phyloP scores from a whole-genome alignment of 495 filamentous ascomycete genomes.

The Lophium mytilinum region DNA sequence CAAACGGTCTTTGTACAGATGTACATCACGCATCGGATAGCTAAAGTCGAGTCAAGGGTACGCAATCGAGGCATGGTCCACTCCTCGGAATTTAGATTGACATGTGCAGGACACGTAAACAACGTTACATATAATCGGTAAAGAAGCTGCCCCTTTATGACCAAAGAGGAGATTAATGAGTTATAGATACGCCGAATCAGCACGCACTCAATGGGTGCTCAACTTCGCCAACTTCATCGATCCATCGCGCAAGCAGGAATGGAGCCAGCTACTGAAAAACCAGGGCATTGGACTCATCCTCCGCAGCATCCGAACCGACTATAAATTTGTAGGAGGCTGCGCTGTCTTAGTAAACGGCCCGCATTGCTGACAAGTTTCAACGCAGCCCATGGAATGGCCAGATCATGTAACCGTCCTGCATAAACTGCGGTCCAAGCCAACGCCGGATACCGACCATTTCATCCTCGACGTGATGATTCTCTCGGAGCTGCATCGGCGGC shows the following conservation, averaged over 20 bases:
- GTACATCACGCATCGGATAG: slow-evolving; percentile 4
- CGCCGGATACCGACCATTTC: slow-evolving; percentile 45
- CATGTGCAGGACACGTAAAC: slow-evolving; percentile 66
- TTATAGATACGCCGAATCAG: slow-evolving; percentile 64
- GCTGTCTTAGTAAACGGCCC: not conserved
- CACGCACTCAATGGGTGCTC: slow-evolving; percentile 71
- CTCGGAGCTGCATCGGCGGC: slow-evolving; percentile 69
- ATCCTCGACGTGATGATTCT: slow-evolving; percentile 57
- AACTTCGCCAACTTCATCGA: slow-evolving; percentile 68
- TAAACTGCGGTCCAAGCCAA: slow-evolving; percentile 55
- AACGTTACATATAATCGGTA: slow-evolving; percentile 70
- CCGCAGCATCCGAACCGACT: slow-evolving; percentile 72
- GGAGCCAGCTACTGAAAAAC: slow-evolving; percentile 62
- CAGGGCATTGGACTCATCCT: slow-evolving; percentile 68
- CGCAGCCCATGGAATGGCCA: slow-evolving; percentile 78
- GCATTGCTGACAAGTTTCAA: not conserved
- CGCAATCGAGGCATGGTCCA: not conserved
- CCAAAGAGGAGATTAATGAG: too few species aligned
- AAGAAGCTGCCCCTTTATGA: too few species aligned
- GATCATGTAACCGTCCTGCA: slow-evolving; percentile 86
- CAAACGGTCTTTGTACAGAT: not conserved
- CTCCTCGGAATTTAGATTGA: not conserved
- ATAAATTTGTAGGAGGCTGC: slow-evolving; percentile 66
- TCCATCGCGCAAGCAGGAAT: slow-evolving; percentile 53
- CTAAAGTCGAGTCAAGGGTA: slow-evolving; percentile 25